Evolutionary conservation across 1,284 basidiomycete genomes (phyloP), one percentile per base, ranked within the genome.

Genomic region (Tilletia indica): DNA sequence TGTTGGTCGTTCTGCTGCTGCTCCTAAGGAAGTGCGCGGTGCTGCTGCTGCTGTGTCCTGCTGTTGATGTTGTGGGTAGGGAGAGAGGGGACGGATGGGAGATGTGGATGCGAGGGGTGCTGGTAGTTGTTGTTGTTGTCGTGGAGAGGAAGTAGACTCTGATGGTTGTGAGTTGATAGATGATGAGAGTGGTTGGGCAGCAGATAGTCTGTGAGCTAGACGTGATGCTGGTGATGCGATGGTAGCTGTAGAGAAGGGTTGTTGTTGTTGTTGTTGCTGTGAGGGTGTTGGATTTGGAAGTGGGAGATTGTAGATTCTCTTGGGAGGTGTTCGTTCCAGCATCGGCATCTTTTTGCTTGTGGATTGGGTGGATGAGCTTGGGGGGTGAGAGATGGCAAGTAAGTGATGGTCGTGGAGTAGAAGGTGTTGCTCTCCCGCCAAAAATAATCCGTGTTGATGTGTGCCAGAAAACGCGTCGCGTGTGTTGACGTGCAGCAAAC

Each of bases 251-350:
- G 42, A 9, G 42, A 45, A 8, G 42, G 6, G 1, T 45, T 45
- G 9, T 14, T 54, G 58, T 19, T 25, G 58, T 31, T 61, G 58
- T 34, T 61, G 58, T 19, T 9, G 58, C 21, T 25, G 21, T 31
- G 51, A 25, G 11, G 11, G 14, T 19, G 36, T 21, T 11, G 61
- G 61, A 11, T n/a, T 19, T 63, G 58, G 58, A 19, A 25, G 25
- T 31, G 51, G 56, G 56, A 64, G 19, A 34, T 14, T 14, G n/a
- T 64, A 39, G 3, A 64, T 12, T 11, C 19, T 12, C 61, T 38
- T 64, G 34, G 61, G 61, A 19, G 61, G 61, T 42, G 61, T 64
- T 38, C 61, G 31, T 34, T 38, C 61, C 36, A 64, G 61, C 12
- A 64, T 34, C 9, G 61, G 36, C 61, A 64, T 64, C 42, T 14